phyloP scores from a whole-genome alignment of 768 basidiomycete species.

The Glaciozyma martinii region DNA sequence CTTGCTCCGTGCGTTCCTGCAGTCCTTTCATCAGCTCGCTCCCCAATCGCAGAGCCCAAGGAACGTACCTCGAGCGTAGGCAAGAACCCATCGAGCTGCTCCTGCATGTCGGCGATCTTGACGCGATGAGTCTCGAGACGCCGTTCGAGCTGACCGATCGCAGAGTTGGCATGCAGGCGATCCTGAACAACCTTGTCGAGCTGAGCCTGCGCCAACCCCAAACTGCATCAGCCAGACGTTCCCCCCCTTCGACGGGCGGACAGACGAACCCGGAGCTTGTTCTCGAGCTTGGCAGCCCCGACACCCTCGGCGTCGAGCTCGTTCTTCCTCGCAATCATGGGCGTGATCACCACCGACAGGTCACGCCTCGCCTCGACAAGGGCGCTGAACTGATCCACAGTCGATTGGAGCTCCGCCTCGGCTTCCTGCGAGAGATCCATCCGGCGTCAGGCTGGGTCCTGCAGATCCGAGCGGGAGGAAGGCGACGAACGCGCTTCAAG shows the following conservation, averaged over 20 bases:
- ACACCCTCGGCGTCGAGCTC: conserved; percentile 40
- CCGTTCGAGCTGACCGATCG: neutral
- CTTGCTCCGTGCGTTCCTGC: conserved; percentile 59
- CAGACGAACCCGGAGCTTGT: neutral
- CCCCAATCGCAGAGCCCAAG: neutral
- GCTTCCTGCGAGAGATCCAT: conserved; percentile 9
- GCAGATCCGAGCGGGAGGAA: neutral
- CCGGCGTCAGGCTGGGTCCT: neutral
- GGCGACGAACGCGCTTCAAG: conserved; percentile 10
- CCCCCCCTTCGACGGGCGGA: neutral
- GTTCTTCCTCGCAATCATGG: too few species aligned
- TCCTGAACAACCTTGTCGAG: neutral
- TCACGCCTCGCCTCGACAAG: neutral
- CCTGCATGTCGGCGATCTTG: conserved; percentile 46
- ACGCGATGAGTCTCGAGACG: conserved; percentile 31
- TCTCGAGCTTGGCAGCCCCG: neutral
- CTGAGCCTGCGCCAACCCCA: too few species aligned
- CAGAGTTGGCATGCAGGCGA: neutral
- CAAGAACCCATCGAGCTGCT: conserved; percentile 48
- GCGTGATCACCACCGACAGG: too few species aligned
- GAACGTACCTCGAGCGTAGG: conserved; percentile 53
- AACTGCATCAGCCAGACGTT: neutral
- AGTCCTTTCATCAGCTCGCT: neutral
- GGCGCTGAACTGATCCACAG: conserved; percentile 9
- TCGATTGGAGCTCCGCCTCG: conserved; percentile 11